A percentile compares a stretch with the other conserved stretches of the same genome.
These are phyloP conservation scores for Pythium rhizo-oryzae DNA, from an alignment of 352 stramenopile genomes.

Conservation along the genomic window DNA sequence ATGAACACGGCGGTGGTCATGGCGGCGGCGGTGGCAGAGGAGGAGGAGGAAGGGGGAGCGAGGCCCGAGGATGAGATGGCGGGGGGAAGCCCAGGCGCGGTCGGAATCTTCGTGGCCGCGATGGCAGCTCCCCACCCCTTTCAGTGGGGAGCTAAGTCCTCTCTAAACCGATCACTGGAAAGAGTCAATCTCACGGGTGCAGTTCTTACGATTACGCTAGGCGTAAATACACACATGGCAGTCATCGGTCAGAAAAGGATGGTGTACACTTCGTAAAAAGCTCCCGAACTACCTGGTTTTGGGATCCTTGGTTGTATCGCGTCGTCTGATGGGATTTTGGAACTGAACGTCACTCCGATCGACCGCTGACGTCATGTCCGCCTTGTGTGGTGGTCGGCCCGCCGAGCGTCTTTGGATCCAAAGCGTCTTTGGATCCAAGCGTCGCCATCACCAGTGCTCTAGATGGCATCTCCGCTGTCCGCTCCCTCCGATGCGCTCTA, in stretches of 20 bases:
- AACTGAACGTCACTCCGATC: not conserved
- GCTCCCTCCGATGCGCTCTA: too few species aligned
- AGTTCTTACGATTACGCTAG: constrained; percentile 1
- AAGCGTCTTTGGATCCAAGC: too few species aligned
- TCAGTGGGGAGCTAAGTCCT: not conserved
- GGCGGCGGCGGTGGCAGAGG: not conserved
- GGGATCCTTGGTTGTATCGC: not conserved
- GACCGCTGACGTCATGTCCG: not conserved
- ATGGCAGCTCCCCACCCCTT: too few species aligned
- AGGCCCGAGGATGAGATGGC: not conserved
- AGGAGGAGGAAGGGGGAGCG: too few species aligned
- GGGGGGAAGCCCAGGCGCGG: not conserved
- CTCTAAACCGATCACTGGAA: not conserved
- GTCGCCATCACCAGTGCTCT: too few species aligned
- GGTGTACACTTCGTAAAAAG: not conserved
- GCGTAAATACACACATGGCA: not conserved
- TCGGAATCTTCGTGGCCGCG: too few species aligned
- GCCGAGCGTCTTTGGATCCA: too few species aligned
- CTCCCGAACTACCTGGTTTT: not conserved
- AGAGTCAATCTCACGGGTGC: too few species aligned
- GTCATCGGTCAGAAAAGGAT: not conserved
- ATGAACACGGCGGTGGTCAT: constrained; percentile 9
- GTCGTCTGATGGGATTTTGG: not conserved
- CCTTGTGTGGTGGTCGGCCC: too few species aligned
- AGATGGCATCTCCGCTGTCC: too few species aligned